Evolutionary conservation across 2,329 filamentous ascomycete species (phyloP), one percentile per base, ranked within the genome.

Genomic region (Sordariomycetes sp.): DNA sequence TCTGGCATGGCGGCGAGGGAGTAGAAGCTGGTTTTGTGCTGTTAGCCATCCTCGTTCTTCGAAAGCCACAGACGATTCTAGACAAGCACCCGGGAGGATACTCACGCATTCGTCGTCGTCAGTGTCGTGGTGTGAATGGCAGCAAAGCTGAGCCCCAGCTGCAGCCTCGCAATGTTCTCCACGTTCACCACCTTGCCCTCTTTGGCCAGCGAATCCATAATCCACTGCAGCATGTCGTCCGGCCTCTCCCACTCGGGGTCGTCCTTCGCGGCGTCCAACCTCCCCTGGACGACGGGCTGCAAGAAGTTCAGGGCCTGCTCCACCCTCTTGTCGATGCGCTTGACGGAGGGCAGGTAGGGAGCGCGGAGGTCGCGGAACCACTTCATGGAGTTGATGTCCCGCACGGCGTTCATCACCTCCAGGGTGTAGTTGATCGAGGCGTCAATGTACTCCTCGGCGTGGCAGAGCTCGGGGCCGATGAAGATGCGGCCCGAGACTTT

Each of bases 121-220:
- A 76, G 64, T 0, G 75, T 73, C 0, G 77, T 81, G 0, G 78
- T 80, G 60, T 80, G 76, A 32, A 82, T 80, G 1, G 79, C 74
- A 0, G 77, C 77, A 57, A 80, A 76, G 48, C 70, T 74, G 10
- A 80, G 62, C 0, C 68, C 65, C 3, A 79, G 68, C 64, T 79
- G 72, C 12, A 74, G 65, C 46, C 67, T 68, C 3, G 76, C 72
- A 16, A 78, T 64, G 11, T 24, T 22, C 46, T 72, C 67, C 52
- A 69, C 66, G 59, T 71, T 65, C 60, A 65, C 65, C 60, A 65
- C 59, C 6, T 65, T 62, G 3, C 63, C 64, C 11, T 70, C 71
- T 62, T 73, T 71, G 1, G 65, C 61, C 28, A 72, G 67, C 0
- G 66, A 65, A 22, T 76, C 70, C 16, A 77, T 67, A 3, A 79